A percentile compares a stretch with the other conserved stretches of the same genome.
Evolutionary conservation across 768 basidiomycete genomes (phyloP).

Genomic region (Russula griseocarnosa): DNA sequence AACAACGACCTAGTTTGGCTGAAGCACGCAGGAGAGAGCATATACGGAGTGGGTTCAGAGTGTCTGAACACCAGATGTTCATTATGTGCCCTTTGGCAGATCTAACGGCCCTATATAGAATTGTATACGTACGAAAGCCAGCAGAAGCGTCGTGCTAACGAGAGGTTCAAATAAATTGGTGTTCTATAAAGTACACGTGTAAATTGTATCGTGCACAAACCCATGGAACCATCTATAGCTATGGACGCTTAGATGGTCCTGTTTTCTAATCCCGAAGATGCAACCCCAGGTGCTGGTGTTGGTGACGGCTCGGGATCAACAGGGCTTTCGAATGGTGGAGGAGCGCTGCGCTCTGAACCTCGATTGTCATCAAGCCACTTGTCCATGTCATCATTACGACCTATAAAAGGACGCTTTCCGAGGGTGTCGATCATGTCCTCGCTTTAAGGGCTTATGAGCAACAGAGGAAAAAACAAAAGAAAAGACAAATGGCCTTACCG

Average conservation of each 20-base stretch:
- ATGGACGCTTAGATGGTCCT: constrained; percentile 20
- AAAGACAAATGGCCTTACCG: constrained; percentile 48
- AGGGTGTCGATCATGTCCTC: constrained; percentile 85
- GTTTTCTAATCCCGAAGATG: constrained; percentile 42
- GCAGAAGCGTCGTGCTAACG: constrained; percentile 10
- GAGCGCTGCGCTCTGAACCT: constrained; percentile 54
- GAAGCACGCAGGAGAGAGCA: constrained; percentile 47
- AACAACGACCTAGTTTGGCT: too few species aligned
- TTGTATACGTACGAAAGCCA: neutral
- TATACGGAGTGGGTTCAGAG: constrained; percentile 37
- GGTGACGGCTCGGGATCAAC: constrained; percentile 35
- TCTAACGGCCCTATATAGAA: constrained; percentile 1
- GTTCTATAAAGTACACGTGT: constrained; percentile 14
- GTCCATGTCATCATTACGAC: constrained; percentile 88
- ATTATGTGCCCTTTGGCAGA: constrained; percentile 3
- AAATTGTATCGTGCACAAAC: constrained; percentile 2
- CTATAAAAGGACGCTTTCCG: constrained; percentile 77
- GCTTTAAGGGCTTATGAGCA: constrained; percentile 37
- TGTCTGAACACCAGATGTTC: neutral
- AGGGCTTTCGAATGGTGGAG: constrained; percentile 53
- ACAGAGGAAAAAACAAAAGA: neutral
- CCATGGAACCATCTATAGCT: constrained; percentile 8
- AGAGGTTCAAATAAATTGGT: constrained; percentile 9
- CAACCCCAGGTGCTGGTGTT: constrained; percentile 47
- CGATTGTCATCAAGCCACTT: constrained; percentile 89